phyloP scores from a whole-genome alignment of 495 filamentous ascomycete species.

The Hypoxylon intermedium region DNA sequence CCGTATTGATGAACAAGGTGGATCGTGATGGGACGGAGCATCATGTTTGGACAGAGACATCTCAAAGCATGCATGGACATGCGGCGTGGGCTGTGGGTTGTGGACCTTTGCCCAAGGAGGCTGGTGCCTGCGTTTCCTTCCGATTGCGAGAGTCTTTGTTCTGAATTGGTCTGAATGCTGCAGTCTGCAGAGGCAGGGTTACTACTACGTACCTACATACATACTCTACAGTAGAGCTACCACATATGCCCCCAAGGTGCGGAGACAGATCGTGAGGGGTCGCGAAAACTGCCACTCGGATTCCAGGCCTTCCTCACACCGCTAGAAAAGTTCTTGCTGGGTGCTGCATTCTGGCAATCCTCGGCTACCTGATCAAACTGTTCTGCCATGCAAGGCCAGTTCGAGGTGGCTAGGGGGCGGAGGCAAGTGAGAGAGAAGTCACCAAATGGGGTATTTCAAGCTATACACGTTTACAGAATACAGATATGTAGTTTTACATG shows the following conservation, averaged over 20 bases:
- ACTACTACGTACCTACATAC: neutral
- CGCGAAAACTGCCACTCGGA: slow-evolving; percentile 23
- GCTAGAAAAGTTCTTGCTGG: slow-evolving; percentile 28
- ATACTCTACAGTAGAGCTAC: slow-evolving; percentile 22
- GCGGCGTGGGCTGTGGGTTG: slow-evolving; percentile 30
- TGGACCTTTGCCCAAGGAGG: slow-evolving; percentile 21
- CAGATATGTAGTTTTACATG: slow-evolving; percentile 2
- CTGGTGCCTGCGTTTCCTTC: slow-evolving; percentile 27
- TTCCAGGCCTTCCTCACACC: slow-evolving; percentile 31
- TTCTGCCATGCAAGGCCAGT: slow-evolving; percentile 14
- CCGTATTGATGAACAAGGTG: slow-evolving; percentile 14
- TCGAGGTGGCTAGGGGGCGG: slow-evolving; percentile 20
- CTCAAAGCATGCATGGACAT: slow-evolving; percentile 21
- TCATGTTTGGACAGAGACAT: slow-evolving; percentile 24
- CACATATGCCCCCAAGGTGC: slow-evolving; percentile 25
- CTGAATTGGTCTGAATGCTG: slow-evolving; percentile 27
- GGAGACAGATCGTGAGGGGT: slow-evolving; percentile 38
- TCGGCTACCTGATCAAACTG: slow-evolving; percentile 26
- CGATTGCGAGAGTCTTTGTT: slow-evolving; percentile 13
- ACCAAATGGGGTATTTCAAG: slow-evolving; percentile 28
- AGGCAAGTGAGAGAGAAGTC: slow-evolving; percentile 5
- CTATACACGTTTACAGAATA: slow-evolving; percentile 20
- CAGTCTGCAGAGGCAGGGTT: slow-evolving; percentile 29
- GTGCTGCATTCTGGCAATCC: slow-evolving; percentile 28
- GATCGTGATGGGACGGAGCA: slow-evolving; percentile 19